phyloP scores from a whole-genome alignment of 768 basidiomycete species.

The Lactifluus hygrophoroides region DNA sequence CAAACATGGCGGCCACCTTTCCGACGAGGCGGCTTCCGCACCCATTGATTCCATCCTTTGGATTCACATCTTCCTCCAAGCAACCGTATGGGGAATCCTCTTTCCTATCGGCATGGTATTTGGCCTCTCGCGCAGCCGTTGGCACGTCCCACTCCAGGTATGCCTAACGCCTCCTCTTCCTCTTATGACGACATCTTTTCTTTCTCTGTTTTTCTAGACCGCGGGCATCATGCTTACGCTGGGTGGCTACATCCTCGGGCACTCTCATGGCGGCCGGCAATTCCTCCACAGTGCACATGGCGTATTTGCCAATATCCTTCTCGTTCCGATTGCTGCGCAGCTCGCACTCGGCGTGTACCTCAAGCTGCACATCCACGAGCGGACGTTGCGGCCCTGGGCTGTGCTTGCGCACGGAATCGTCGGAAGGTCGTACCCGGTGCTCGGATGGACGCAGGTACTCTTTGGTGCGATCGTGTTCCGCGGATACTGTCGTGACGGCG shows the following conservation, averaged over 20 bases:
- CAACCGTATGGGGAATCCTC: slow-evolving; percentile 71
- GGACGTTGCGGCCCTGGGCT: slow-evolving; percentile 59
- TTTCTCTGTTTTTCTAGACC: slow-evolving; percentile 27
- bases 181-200: not conserved
- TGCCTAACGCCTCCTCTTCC: slow-evolving; percentile 11
- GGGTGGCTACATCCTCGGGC: slow-evolving; percentile 74
- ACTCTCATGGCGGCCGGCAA: slow-evolving; percentile 72
- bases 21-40: slow-evolving; percentile 53
- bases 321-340: slow-evolving; percentile 60
- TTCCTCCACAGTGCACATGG: slow-evolving; percentile 74
- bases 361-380: slow-evolving; percentile 84
- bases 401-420: slow-evolving; percentile 68
- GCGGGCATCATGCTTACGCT: slow-evolving; percentile 60
- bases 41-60: slow-evolving; percentile 73
- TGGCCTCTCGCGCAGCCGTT: slow-evolving; percentile 68
- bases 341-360: slow-evolving; percentile 76
- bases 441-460: slow-evolving; percentile 86
- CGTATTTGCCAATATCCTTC: slow-evolving; percentile 52
- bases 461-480: slow-evolving; percentile 71
- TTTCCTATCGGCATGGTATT: slow-evolving; percentile 83
- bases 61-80: slow-evolving; percentile 78
- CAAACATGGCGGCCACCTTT: slow-evolving; percentile 50
- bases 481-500: slow-evolving; percentile 72
- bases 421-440: slow-evolving; percentile 73
- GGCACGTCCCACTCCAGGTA: slow-evolving; percentile 88